Conservation (phyloP, 169 alveolate species). For the Cryptosporidium ubiquitum region DNA sequence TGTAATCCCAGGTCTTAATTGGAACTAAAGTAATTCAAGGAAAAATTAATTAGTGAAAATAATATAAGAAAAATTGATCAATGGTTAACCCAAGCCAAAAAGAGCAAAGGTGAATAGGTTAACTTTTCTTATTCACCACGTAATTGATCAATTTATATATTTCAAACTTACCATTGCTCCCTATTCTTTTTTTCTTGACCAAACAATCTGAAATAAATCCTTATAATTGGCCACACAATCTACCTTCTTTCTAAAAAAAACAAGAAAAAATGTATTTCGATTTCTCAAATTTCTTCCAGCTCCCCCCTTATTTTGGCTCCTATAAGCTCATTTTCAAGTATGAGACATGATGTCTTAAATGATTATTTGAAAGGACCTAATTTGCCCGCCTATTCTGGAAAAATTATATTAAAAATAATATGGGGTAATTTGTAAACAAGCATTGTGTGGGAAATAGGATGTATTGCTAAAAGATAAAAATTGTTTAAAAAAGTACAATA, state of each 20-base stretch:
- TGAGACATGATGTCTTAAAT: constrained; percentile 71
- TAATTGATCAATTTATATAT: background rate
- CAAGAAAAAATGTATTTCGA: constrained; percentile 1
- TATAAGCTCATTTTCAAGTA: constrained; percentile 14
- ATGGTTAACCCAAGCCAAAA: background rate
- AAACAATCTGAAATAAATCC: background rate
- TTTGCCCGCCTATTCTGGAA: constrained; percentile 13
- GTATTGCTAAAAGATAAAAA: background rate
- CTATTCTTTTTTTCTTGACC: background rate
- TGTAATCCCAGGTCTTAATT: constrained; percentile 76
- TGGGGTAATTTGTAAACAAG: background rate
- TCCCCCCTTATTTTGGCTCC: constrained; percentile 43
- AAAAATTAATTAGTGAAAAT: background rate
- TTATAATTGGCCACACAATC: constrained; percentile 44
- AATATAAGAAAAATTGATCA: background rate
- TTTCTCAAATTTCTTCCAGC: background rate
- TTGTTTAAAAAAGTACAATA: background rate
- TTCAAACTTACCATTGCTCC: constrained; percentile 27
- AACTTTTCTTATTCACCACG: background rate
- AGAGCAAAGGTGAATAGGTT: background rate
- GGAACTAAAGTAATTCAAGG: constrained; percentile 36
- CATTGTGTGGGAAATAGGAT: constrained; percentile 9
- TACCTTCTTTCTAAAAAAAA: background rate
- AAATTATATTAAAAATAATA: background rate
- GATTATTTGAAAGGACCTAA: constrained; percentile 30